Base-by-base conservation (phyloP, 352 stramenopile genomes). In the Globisporangium megalacanthum region DNA sequence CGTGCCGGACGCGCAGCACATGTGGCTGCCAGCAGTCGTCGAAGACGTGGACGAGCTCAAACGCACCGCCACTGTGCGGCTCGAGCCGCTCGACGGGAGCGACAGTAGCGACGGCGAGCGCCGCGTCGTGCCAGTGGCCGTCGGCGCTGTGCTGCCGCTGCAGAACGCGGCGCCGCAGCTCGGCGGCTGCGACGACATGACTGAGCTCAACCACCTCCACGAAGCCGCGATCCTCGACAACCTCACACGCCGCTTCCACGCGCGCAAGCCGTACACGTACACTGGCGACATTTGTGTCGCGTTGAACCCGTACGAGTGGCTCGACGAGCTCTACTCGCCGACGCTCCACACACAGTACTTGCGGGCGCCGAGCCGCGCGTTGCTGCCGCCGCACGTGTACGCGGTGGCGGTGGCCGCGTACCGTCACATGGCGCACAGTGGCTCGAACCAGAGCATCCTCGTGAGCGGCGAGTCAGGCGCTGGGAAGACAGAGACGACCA, bases 241-340 rank as follows among this genome's bases (percentile, higher is more conserved):
- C 72, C 63, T 97, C 54, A 82, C 81, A 57, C 79, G 77, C 42
- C 75, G 89, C 33, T 96, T 95, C 64, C 79, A 78, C 48, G 62
- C 68, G 15, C 71, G 77, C 17, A 74, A 86, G 66, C 95, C 95
- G 8, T 99, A 99, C 73, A 98, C 95, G 15, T 96, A 95, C 61
- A 97, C 96, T 2, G 94, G 94, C 14, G 91, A 98, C 54, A 98
- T 98, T 65, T 91, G 97, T 58, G 78, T 99, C n/a, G 95, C 96
- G 0, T 78, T 98, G 41, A 99, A 99, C 73, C 96, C 95, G 49
- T 99, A 98, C 64, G 86, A 92, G 52, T 95, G 88, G 85, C 69
- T 95, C 15, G 70, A 84, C 13, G 76, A 89, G 45, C 68, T 95
- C 41, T 97, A 97, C 64, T 68, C 64, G 7, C 62, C 75, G 4